These are phyloP conservation scores for Arachis hypogaea DNA, from an alignment of 306 rosid species.

Conservation along the genomic window DNA sequence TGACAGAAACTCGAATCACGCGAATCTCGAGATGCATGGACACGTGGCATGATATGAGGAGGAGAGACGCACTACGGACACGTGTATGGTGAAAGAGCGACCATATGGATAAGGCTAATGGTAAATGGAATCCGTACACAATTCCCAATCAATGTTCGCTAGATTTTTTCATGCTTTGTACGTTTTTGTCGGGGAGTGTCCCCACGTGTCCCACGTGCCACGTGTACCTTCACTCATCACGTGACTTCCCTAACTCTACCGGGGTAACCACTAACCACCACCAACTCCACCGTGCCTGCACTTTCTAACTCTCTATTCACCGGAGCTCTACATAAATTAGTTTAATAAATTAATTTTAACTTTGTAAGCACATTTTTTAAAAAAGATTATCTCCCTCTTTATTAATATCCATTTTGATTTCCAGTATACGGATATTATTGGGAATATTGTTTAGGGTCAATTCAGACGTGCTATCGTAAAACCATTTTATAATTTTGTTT, in stretches of 20 bases:
- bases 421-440: too few relatives aligned
- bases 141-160: neutral
- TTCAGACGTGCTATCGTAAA: too few relatives aligned
- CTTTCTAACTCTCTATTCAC: too few relatives aligned
- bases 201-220: constrained; percentile 27
- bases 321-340: too few relatives aligned
- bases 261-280: neutral
- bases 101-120: constrained; percentile 22
- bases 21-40: constrained; percentile 39
- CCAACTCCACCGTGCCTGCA: neutral
- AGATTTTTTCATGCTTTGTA: constrained; percentile 37
- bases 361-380: too few relatives aligned
- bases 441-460: too few relatives aligned
- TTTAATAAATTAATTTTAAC: too few relatives aligned
- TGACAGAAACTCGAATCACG: constrained; percentile 21
- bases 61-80: constrained; percentile 31
- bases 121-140: constrained; percentile 6
- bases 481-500: too few relatives aligned
- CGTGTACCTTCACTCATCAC: constrained; percentile 36
- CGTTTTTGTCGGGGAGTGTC: constrained; percentile 40
- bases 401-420: too few relatives aligned
- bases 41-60: neutral
- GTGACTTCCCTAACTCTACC: constrained; percentile 8
- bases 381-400: too few relatives aligned
- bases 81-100: constrained; percentile 50